Evolutionary conservation across 768 basidiomycete species (phyloP).

Genomic region (Tylopilus sp.): DNA sequence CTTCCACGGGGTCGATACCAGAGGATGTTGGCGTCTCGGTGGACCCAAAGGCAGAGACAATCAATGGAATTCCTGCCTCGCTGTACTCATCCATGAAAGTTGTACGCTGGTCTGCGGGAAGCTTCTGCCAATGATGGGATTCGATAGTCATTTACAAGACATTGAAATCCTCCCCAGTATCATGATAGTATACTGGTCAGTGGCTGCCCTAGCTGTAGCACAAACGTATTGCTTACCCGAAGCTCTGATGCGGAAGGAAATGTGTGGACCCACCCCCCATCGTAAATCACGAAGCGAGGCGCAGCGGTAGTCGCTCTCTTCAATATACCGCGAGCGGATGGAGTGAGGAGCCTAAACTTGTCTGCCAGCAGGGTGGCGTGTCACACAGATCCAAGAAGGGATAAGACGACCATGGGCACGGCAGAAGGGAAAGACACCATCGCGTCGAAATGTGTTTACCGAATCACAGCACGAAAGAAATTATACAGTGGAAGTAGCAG

Average conservation of each 20-base stretch:
- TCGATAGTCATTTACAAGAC: not conserved
- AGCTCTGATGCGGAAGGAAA: slow-evolving; percentile 44
- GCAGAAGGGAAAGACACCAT: too few species aligned
- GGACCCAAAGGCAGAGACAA: not conserved
- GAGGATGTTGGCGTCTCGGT: not conserved
- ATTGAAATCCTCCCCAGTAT: not conserved
- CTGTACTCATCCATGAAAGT: not conserved
- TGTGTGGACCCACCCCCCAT: slow-evolving; percentile 41
- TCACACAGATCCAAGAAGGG: too few species aligned
- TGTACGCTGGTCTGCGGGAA: not conserved
- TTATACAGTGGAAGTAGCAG: too few species aligned
- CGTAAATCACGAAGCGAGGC: slow-evolving; percentile 47
- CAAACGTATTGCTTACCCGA: slow-evolving; percentile 27
- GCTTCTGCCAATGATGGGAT: not conserved
- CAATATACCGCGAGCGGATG: slow-evolving; percentile 18
- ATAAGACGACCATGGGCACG: too few species aligned
- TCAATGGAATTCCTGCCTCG: not conserved
- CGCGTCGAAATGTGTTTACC: too few species aligned
- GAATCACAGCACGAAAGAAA: too few species aligned
- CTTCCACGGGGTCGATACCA: not conserved
- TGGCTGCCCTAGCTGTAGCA: too few species aligned
- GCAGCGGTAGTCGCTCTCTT: slow-evolving; percentile 35
- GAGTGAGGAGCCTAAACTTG: slow-evolving; percentile 22
- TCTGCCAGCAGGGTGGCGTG: slow-evolving; percentile 21
- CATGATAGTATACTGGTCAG: too few species aligned